Evolutionary conservation across 1,139 yeast species (phyloP), one percentile per base, ranked within the genome.

Genomic region (Maudiozyma humilis): DNA sequence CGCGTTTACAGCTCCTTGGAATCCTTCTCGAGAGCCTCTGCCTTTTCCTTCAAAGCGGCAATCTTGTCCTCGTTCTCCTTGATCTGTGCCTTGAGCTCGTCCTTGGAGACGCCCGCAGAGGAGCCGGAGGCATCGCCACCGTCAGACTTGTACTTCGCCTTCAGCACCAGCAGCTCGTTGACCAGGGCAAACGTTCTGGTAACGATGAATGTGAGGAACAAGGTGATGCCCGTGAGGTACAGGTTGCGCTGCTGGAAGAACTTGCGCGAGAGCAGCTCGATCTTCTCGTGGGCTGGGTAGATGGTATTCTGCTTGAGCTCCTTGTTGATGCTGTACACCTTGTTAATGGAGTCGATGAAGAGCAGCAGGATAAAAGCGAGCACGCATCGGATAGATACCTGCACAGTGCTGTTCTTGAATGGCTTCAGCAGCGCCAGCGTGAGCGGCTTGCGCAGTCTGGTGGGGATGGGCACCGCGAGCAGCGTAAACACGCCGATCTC

Each of bases 211-310:
- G 96, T 85, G 60, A 91, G 71, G 64, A 93, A 93, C 64, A 93
- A 73, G 2, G 97, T 88, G 67, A 89, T 88, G 1, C 99, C 99
- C 57, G 96, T 87, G 48, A 93, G 75, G 60, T 93, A 93, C 84
- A 89, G 81, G 71, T 93, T 93, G 69, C 99, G 79, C 70, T 93
- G 98, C 17, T 96, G 87, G 60, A 89, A 88, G 66, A 93, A 93
- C 60, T 89, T 76, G 65, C 96, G 78, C 18, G 96, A 59, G 34
- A 54, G 44, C 8, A 60, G 50, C 45, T 59, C 62, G 36, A 53
- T 48, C 36, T 57, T 50, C 40, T 57, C 61, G 18, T 36, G 40
- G 13, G 42, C 43, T 12, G 14, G 40, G 27, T 23, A 23, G 6
- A n/a, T 13, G 4, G 31, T 10, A 3, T 40, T 44, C 2, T 8